Evolutionary conservation across 768 basidiomycete species (phyloP).

Genomic region (Mycena metata): DNA sequence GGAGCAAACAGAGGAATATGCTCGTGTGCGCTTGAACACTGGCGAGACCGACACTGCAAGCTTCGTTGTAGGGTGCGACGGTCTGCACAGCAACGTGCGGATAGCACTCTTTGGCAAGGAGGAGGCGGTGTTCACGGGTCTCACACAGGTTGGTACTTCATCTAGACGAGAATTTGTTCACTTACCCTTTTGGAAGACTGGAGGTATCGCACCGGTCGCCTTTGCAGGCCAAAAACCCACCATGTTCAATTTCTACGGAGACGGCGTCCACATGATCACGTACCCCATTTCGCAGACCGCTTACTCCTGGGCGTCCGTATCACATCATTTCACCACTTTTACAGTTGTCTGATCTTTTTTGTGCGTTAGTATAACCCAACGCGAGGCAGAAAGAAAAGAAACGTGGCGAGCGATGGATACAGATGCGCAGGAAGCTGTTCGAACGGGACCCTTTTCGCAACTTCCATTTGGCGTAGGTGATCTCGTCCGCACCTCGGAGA

Average conservation of each 20-base stretch:
- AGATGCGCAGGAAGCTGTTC: slow-evolving; percentile 39
- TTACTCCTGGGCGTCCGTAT: slow-evolving; percentile 55
- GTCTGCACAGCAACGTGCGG: slow-evolving; percentile 58
- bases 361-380: slow-evolving; percentile 48
- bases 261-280: slow-evolving; percentile 53
- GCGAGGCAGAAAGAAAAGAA: slow-evolving; percentile 55
- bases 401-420: slow-evolving; percentile 56
- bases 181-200: slow-evolving; percentile 43
- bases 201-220: slow-evolving; percentile 48
- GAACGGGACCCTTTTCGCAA: slow-evolving; percentile 34
- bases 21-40: slow-evolving; percentile 51
- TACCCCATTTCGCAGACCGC: slow-evolving; percentile 49
- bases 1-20: slow-evolving; percentile 47
- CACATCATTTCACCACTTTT: not conserved
- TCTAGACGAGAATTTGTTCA: not conserved
- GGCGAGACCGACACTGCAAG: slow-evolving; percentile 52
- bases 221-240: slow-evolving; percentile 28
- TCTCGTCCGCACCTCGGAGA: slow-evolving; percentile 36
- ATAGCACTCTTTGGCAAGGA: slow-evolving; percentile 53
- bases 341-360: not conserved
- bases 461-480: slow-evolving; percentile 39
- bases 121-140: slow-evolving; percentile 52
- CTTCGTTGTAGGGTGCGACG: slow-evolving; percentile 61
- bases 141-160: slow-evolving; percentile 49
- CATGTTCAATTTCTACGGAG: slow-evolving; percentile 52